These are phyloP conservation scores for Erodium maritimum DNA, from an alignment of 345 rosid genomes.

Conservation along the genomic window DNA sequence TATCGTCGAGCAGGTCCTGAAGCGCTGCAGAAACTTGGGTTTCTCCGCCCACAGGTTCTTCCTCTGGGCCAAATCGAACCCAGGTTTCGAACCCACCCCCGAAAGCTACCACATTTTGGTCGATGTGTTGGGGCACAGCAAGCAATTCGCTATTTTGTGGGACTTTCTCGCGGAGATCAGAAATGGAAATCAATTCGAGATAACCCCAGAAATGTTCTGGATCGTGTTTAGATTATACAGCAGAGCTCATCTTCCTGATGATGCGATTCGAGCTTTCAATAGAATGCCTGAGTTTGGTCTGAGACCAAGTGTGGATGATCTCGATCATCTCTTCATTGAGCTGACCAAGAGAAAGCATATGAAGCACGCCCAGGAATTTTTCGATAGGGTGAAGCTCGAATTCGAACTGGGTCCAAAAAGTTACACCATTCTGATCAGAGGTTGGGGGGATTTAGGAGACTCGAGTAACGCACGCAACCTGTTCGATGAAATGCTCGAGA, in stretches of 20 bases:
- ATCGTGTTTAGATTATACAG: constrained; percentile 65
- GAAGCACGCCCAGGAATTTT: constrained; percentile 41
- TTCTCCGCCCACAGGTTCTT: constrained; percentile 82
- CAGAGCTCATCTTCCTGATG: constrained; percentile 56
- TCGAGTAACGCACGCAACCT: constrained; percentile 32
- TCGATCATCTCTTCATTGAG: constrained; percentile 48
- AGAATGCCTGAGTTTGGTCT: constrained; percentile 79
- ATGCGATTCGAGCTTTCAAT: constrained; percentile 59
- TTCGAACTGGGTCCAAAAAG: constrained; percentile 34
- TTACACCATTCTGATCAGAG: constrained; percentile 53
- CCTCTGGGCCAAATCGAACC: constrained; percentile 63
- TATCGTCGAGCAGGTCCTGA: constrained; percentile 65
- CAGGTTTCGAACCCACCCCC: constrained; percentile 45
- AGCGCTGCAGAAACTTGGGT: constrained; percentile 71
- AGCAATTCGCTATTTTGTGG: constrained; percentile 66
- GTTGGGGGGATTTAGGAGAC: constrained; percentile 48
- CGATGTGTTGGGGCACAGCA: constrained; percentile 51
- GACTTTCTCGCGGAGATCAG: constrained; percentile 61
- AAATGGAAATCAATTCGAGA: constrained; percentile 30
- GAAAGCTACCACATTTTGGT: constrained; percentile 58
- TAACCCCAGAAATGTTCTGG: constrained; percentile 48
- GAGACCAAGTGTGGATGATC: constrained; percentile 44
- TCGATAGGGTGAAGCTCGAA: constrained; percentile 32
- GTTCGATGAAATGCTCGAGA: constrained; percentile 67
- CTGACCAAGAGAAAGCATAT: constrained; percentile 63